These are phyloP conservation scores for Nelumbo lutea DNA, from an alignment of 164 flowering plant species.

Conservation along the genomic window DNA sequence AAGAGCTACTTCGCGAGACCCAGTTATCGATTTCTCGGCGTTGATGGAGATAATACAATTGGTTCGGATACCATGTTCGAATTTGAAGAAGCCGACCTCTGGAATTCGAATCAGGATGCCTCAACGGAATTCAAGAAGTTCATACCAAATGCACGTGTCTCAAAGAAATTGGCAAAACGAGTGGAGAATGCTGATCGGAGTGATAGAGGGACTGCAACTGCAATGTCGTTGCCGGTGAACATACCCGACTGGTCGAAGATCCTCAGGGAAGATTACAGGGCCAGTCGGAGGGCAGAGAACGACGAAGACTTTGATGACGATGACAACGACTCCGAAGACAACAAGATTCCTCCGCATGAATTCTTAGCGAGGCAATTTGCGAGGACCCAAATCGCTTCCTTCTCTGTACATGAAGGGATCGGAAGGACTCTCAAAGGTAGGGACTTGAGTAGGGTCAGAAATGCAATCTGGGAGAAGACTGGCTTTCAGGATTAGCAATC, in stretches of 20 bases:
- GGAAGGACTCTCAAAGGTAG: slow-evolving; percentile 33
- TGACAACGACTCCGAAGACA: slow-evolving; percentile 15
- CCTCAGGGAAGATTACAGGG: slow-evolving; percentile 13
- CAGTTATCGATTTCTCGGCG: slow-evolving; percentile 12
- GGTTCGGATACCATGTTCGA: slow-evolving; percentile 14
- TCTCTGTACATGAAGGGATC: slow-evolving; percentile 29
- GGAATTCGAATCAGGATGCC: slow-evolving; percentile 9
- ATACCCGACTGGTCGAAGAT: slow-evolving; percentile 39
- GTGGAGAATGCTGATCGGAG: not conserved
- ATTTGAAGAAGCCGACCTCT: slow-evolving; percentile 24
- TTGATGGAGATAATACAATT: slow-evolving; percentile 2
- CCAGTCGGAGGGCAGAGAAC: not conserved
- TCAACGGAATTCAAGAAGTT: slow-evolving; percentile 9
- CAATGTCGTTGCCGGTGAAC: slow-evolving; percentile 26
- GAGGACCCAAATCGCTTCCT: slow-evolving; percentile 20
- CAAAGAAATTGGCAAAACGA: slow-evolving; percentile 13
- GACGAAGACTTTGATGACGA: slow-evolving; percentile 6
- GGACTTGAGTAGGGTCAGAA: slow-evolving; percentile 29
- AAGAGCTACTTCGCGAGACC: slow-evolving; percentile 11
- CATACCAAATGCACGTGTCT: slow-evolving; percentile 9
- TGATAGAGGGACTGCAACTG: not conserved
- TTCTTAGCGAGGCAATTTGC: slow-evolving; percentile 25
- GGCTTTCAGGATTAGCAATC: slow-evolving; percentile 13
- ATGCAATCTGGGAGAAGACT: slow-evolving; percentile 28
- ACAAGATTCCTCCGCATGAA: slow-evolving; percentile 28